Evolutionary conservation across 345 rosid genomes (phyloP), one percentile per base, ranked within the genome.

Genomic region (Eutrema japonicum): DNA sequence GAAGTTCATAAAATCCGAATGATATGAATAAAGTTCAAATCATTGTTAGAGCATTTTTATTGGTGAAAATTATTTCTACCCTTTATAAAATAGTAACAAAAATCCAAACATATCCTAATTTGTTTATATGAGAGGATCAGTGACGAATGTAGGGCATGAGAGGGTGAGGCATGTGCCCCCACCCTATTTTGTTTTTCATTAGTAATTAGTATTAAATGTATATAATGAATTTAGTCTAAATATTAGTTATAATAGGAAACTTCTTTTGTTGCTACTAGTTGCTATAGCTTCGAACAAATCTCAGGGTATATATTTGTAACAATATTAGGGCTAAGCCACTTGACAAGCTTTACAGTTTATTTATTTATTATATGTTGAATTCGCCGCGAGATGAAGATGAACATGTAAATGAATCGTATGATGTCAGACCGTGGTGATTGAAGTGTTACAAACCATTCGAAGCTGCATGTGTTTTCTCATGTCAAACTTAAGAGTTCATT

Each of bases 1-100:
- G 38, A 72, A 64, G 46, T 53, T 45, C 3, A 41, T 27, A 72
- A 71, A 12, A 48, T 26, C 14, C 11, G 1, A 42, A 52, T 50
- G 29, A 16, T 11, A 3, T 48, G 52, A 68, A 42, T n/a, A 55
- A 7, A 7, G 7, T 18, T 69, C 8, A 43, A 22, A 10, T 9
- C 9, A 5, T 29, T 45, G 6, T 63, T 60, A 12, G 36, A 32
- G 5, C 35, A 32, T 32, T 32, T 30, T 30, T 30, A 3, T 27
- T 52, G 12, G 38, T 32, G 10, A 12, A 8, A 50, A 32, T 12
- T 6, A 22, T 12, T 30, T 12, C 5, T 4, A 27, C 7, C n/a
- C 3, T 50, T 50, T 50, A 26, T 12, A 52, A 52, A 52, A 0
- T 27, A 29, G 8, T 52, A 29, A 27, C 32, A 8, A 32, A 32